Base-by-base conservation (phyloP, 768 basidiomycete genomes). In the Austroboletus festivus region DNA sequence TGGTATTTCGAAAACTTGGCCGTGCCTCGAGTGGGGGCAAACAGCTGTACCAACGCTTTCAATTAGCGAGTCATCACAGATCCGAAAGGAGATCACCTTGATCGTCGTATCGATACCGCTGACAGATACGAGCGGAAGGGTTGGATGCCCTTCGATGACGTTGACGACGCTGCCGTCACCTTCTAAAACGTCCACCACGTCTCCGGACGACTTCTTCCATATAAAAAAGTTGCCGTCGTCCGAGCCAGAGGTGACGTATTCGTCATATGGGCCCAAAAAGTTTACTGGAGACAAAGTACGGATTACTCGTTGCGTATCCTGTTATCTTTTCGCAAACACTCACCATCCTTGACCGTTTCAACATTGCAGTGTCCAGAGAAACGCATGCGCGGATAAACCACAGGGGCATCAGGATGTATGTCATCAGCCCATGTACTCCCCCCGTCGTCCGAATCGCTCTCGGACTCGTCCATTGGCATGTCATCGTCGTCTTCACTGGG, bases 161-260 rank as follows among this genome's bases (percentile, higher is more conserved):
- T 94, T 95, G 15, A 93, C 92, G 3, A 93, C 80, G 43, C 69
- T 76, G 20, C 77, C 74, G 56, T 95, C 92, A 30, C 91, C 92
- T 71, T 93, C 89, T 55, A 89, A 82, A 38, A 95, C 82, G 13
- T 86, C 88, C 46, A 81, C 79, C 10, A 93, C 65, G 12, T 65
- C 65, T 0, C 82, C 84, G 15, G 76, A 76, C 16, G 68, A 64
- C 60, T 93, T 93, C 51, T 80, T 72, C 92, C 92, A 95, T 13
- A 93, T 73, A 63, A 95, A 95, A 65, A 87, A 84, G 61, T 89
- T 83, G 1, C 88, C 88, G 54, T 93, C 90, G 58, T 95, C 92
- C 4, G 86, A 90, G 7, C 92, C 92, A 20, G 89, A 91, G 12
- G 80, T 74, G 19, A 94, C 78, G 48, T 76, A 88, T 65, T 93